Conservation (phyloP, 768 basidiomycete species). For the Ramaria sp. region DNA sequence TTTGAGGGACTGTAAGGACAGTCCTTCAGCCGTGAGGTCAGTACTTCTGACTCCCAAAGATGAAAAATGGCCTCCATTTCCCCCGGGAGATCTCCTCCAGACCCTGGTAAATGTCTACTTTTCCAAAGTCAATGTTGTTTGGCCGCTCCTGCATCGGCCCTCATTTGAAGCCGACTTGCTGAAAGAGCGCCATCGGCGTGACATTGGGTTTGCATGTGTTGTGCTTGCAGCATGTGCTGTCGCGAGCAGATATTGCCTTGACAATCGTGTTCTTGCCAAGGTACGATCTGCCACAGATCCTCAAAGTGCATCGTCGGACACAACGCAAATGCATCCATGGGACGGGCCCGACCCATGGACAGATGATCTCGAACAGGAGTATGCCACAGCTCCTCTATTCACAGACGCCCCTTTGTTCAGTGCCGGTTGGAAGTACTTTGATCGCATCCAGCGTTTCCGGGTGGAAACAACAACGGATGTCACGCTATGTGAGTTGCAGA, state of each 20-base stretch:
- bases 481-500: slow-evolving; percentile 3
- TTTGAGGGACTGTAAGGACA: not conserved
- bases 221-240: slow-evolving; percentile 6
- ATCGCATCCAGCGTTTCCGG: not conserved
- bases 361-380: not conserved
- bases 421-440: slow-evolving; percentile 9
- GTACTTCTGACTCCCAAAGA: not conserved
- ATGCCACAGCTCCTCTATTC: not conserved
- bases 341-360: not conserved
- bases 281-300: not conserved
- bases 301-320: not conserved
- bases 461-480: not conserved
- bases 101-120: slow-evolving; percentile 5
- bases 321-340: not conserved
- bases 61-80: not conserved
- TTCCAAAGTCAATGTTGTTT: slow-evolving; percentile 2
- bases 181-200: not conserved
- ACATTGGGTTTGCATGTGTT: not conserved
- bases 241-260: slow-evolving; percentile 5
- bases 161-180: slow-evolving; percentile 6
- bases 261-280: slow-evolving; percentile 6
- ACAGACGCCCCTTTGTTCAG: not conserved
- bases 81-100: not conserved
- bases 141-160: slow-evolving; percentile 5
- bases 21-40: not conserved